Evolutionary conservation across 2,329 filamentous ascomycete species (phyloP), one percentile per base, ranked within the genome.

Genomic region (Xylariales sp.): DNA sequence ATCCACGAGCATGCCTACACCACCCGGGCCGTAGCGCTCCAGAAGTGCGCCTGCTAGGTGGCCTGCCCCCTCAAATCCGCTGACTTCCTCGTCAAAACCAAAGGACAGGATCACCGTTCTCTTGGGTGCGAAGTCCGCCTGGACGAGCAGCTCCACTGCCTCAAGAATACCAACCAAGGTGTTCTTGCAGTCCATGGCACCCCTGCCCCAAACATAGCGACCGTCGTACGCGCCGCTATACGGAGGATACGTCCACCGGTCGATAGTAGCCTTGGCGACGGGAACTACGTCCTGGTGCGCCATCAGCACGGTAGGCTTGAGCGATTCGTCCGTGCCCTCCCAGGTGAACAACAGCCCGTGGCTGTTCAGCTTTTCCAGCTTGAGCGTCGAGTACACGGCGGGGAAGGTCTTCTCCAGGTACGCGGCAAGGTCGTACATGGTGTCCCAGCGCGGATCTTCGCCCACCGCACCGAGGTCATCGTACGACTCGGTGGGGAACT

Each of bases 221-320:
- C 77, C 77, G 45, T 78, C 74, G 41, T 69, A 82, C 44, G 67
- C 50, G 6, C 75, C 78, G n/a, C 67, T 68, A 47, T 73, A 83
- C 0, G 79, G 79, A 1, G 76, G 72, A 54, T 82, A 59, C 0
- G 68, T 77, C 79, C 78, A 83, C 28, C 72, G 62, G 4, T 48
- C 46, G 10, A 69, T 46, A 0, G 70, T 74, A 5, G 71, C 62
- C 5, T 69, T 62, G 2, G 66, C 65, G 0, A 78, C 76, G 2
- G 78, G 78, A 3, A 84, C 78, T 7, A 80, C 76, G 52, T 83
- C 80, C 52, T 81, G 76, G 53, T 83, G 79, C 2, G 77, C 78
- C 65, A 80, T 75, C 27, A 83, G 59, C 16, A 83, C 58, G 4
- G 72, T 68, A 0, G 78, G 77, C 54, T 74, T 76, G 24, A 78